phyloP scores from a whole-genome alignment of 257 asterid genomes.

The Solanum bulbocastanum region DNA sequence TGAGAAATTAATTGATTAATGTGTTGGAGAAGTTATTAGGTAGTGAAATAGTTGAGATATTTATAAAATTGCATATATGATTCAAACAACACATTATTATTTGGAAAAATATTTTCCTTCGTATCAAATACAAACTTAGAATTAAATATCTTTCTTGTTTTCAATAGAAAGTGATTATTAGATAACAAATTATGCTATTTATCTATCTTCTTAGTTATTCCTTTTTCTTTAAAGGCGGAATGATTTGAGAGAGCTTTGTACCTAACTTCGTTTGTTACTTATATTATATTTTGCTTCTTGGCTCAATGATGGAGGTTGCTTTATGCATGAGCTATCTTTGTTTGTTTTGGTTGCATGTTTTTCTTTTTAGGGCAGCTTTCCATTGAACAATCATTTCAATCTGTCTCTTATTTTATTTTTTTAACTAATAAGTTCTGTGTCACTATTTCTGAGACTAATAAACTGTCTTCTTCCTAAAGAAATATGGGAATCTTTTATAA shows the following conservation, averaged over 20 bases:
- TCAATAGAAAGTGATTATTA: neutral
- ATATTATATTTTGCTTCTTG: neutral
- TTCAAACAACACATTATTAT: neutral
- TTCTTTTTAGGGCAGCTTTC: neutral
- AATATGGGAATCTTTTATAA: neutral
- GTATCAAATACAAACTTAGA: no score
- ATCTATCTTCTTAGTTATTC: neutral
- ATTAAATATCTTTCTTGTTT: no score
- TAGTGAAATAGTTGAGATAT: no score
- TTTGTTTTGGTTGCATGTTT: neutral
- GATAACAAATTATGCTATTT: neutral
- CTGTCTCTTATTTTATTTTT: neutral
- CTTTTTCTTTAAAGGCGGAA: neutral
- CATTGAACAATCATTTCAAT: neutral
- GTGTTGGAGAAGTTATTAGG: neutral
- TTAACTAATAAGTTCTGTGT: neutral
- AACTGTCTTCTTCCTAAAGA: neutral
- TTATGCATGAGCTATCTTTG: neutral
- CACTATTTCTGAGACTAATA: neutral
- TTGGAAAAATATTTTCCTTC: no score
- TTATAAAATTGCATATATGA: neutral
- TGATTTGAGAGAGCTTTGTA: fast-evolving
- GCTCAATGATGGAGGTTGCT: neutral
- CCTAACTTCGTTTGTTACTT: fast-evolving
- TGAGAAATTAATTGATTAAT: neutral